A percentile compares a stretch with the other conserved stretches of the same genome.
Evolutionary conservation across 495 filamentous ascomycete genomes (phyloP).

Genomic region (Penicillium longicatenatum): DNA sequence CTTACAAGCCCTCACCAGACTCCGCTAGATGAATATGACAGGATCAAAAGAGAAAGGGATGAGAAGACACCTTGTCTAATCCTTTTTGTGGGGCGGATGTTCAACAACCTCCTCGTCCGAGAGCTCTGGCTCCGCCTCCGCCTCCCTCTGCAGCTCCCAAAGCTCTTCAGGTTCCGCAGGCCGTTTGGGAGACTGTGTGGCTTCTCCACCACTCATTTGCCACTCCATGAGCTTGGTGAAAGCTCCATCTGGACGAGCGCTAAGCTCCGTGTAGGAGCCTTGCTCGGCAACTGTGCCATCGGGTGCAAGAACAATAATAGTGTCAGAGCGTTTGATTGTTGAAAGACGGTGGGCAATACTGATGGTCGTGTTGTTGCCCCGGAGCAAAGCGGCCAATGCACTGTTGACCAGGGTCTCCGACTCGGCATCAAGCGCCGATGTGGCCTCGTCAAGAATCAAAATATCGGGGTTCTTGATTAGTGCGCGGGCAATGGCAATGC

Average conservation of each 20-base stretch:
- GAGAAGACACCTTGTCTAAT: constrained; percentile 12
- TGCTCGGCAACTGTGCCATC: constrained; percentile 90
- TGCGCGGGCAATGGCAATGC: constrained; percentile 94
- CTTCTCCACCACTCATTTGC: constrained; percentile 90
- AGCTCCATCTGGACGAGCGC: constrained; percentile 68
- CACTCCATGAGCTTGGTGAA: constrained; percentile 98
- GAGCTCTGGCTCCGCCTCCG: constrained; percentile 21
- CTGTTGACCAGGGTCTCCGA: constrained; percentile 94
- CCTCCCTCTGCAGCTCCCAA: constrained; percentile 38
- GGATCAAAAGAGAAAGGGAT: background rate
- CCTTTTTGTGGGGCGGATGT: constrained; percentile 18
- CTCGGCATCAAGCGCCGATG: constrained; percentile 94
- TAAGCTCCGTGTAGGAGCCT: constrained; percentile 75
- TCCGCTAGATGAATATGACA: background rate
- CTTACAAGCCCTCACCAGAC: background rate
- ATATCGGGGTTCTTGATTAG: constrained; percentile 96
- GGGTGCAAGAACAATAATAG: constrained; percentile 81
- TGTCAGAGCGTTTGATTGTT: constrained; percentile 93
- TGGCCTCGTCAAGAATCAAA: constrained; percentile 92
- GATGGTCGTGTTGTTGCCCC: constrained; percentile 90
- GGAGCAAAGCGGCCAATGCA: constrained; percentile 77
- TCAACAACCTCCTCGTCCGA: constrained; percentile 27
- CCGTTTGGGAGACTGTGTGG: constrained; percentile 28
- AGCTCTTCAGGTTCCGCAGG: constrained; percentile 34
- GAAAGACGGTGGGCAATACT: constrained; percentile 93